A percentile compares a stretch with the other conserved stretches of the same genome.
phyloP scores from a whole-genome alignment of 495 filamentous ascomycete genomes.

The Parmelia sp. region DNA sequence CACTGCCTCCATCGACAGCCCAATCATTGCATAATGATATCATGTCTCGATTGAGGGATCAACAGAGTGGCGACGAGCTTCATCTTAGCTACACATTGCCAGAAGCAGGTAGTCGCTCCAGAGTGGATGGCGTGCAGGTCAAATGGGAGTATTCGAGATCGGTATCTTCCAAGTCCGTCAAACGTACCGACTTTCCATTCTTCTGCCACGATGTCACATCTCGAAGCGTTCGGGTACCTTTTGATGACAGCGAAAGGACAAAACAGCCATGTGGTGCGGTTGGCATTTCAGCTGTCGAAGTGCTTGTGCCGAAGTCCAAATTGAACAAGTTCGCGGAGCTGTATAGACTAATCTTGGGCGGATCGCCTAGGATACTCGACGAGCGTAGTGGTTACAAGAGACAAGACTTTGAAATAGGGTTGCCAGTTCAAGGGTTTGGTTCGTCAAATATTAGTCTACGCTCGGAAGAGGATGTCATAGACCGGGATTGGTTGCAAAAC shows the following conservation, averaged over 20 bases:
- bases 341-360: background rate
- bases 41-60: background rate
- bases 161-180: background rate
- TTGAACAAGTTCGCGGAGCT: background rate
- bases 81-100: background rate
- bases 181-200: constrained; percentile 5
- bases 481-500: background rate
- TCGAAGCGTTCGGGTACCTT: background rate
- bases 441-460: background rate
- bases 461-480: background rate
- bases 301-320: background rate
- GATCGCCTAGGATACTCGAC: background rate
- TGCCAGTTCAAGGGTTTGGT: background rate
- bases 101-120: background rate
- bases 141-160: background rate
- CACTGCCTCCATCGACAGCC: constrained; percentile 1
- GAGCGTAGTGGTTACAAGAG: background rate
- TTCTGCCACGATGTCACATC: constrained; percentile 3
- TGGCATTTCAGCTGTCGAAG: background rate
- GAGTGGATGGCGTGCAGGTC: background rate
- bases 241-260: background rate
- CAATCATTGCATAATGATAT: background rate
- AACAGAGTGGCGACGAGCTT: background rate
- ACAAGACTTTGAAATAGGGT: background rate
- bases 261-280: background rate